Percentiles rank a stretch among this genome's conserved stretches.
Conservation (phyloP, 2,329 filamentous ascomycete species). For the Xylariaceae sp. region DNA sequence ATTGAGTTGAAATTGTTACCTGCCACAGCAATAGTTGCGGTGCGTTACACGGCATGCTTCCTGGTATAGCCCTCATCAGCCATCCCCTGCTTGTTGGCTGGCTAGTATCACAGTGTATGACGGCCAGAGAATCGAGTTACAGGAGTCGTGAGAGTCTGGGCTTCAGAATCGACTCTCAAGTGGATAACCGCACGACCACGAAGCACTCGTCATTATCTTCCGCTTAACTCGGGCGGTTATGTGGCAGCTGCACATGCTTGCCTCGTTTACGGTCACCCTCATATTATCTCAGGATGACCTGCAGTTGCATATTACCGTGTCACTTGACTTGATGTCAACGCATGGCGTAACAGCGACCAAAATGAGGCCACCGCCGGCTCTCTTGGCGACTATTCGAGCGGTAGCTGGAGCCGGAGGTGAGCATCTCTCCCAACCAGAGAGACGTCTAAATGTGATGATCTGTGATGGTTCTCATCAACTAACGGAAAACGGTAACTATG, state of each 20-base stretch:
- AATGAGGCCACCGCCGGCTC: no score
- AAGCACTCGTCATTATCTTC: background rate
- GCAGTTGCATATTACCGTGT: background rate
- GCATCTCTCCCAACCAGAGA: no score
- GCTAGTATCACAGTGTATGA: background rate
- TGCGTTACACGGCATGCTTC: background rate
- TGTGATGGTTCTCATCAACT: no score
- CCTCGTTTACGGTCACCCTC: background rate
- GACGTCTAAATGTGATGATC: no score
- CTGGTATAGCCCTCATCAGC: background rate
- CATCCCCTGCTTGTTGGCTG: background rate
- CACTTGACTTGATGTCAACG: background rate
- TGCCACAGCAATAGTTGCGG: background rate
- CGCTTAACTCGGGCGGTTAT: background rate
- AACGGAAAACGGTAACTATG: no score
- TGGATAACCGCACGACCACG: background rate
- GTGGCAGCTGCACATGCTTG: background rate
- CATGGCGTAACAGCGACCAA: no score
- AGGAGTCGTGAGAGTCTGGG: background rate
- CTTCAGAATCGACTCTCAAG: background rate
- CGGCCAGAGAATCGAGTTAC: background rate
- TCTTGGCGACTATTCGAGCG: background rate
- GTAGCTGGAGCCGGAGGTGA: background rate
- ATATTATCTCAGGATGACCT: no score
- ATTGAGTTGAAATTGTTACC: background rate